Evolutionary conservation across 169 alveolate genomes (phyloP).

Genomic region (Amoebophrya sp.): DNA sequence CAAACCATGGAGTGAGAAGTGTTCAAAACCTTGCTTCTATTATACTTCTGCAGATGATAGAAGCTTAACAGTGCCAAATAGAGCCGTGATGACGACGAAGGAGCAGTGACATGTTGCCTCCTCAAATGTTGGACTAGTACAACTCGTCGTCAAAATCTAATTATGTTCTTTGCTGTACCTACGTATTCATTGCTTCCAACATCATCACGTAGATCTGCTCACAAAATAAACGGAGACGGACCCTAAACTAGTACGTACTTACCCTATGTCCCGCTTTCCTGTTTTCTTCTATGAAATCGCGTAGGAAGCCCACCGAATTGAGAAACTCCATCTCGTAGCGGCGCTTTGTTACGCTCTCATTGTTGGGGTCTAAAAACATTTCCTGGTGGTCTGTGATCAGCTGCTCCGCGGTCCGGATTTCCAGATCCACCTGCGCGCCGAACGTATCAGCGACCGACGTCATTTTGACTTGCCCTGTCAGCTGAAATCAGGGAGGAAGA

Average conservation of each 20-base stretch:
- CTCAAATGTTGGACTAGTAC: too few relatives aligned
- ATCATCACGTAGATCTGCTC: too few relatives aligned
- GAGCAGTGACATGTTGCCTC: too few relatives aligned
- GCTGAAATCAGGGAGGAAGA: too few relatives aligned
- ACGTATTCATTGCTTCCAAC: too few relatives aligned
- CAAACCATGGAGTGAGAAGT: neutral
- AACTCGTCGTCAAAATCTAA: too few relatives aligned
- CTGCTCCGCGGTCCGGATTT: neutral
- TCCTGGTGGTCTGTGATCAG: constrained; percentile 12
- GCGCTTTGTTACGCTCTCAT: neutral
- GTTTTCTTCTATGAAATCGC: neutral
- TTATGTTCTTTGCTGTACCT: too few relatives aligned
- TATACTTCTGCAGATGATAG: too few relatives aligned
- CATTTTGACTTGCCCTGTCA: too few relatives aligned
- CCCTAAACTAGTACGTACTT: neutral
- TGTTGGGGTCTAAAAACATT: neutral
- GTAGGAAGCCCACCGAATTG: neutral
- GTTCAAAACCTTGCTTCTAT: too few relatives aligned
- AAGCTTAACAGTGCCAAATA: too few relatives aligned
- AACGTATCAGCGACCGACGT: neutral
- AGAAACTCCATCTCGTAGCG: constrained; percentile 26
- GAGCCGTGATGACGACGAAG: too few relatives aligned
- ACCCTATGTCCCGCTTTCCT: neutral
- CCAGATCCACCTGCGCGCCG: neutral
- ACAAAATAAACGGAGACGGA: neutral